A percentile compares a stretch with the other conserved stretches of the same genome.
These are phyloP conservation scores for Penicillium silybi DNA, from an alignment of 495 filamentous ascomycete species.

Conservation along the genomic window DNA sequence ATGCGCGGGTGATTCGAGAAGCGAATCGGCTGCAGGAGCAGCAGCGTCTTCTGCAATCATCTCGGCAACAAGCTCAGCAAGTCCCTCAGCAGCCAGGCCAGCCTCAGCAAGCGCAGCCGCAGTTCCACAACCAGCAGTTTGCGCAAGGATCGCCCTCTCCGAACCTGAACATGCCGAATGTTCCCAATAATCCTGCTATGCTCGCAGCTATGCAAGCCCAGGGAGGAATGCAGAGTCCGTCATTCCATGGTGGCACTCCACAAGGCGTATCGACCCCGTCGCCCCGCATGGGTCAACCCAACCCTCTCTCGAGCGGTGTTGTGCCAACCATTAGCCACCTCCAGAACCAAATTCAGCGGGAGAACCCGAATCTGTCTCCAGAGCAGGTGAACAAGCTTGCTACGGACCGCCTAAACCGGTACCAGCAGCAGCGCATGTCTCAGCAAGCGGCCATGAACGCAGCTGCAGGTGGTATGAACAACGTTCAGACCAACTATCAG, in stretches of 20 bases:
- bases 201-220: constrained; percentile 49
- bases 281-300: constrained; percentile 49
- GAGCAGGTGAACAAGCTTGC: constrained; percentile 60
- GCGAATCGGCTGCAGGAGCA: constrained; percentile 62
- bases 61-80: constrained; percentile 54
- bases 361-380: constrained; percentile 51
- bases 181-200: constrained; percentile 51
- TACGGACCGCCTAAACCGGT: constrained; percentile 53
- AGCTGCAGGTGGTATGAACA: constrained; percentile 52
- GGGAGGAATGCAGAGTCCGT: constrained; percentile 47
- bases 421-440: constrained; percentile 50
- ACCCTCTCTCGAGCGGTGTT: constrained; percentile 50
- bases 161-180: constrained; percentile 40
- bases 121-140: constrained; percentile 42
- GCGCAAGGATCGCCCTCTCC: constrained; percentile 44
- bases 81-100: constrained; percentile 32
- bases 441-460: constrained; percentile 62
- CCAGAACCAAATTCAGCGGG: constrained; percentile 47
- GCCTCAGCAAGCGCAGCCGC: constrained; percentile 37
- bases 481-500: constrained; percentile 39
- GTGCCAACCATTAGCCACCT: constrained; percentile 51
- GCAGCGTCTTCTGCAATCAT: constrained; percentile 62
- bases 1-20: constrained; percentile 53
- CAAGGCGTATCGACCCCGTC: constrained; percentile 48
- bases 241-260: constrained; percentile 41